These are phyloP conservation scores for Venturia carpophila DNA, from an alignment of 2,329 filamentous ascomycete species.

Conservation along the genomic window DNA sequence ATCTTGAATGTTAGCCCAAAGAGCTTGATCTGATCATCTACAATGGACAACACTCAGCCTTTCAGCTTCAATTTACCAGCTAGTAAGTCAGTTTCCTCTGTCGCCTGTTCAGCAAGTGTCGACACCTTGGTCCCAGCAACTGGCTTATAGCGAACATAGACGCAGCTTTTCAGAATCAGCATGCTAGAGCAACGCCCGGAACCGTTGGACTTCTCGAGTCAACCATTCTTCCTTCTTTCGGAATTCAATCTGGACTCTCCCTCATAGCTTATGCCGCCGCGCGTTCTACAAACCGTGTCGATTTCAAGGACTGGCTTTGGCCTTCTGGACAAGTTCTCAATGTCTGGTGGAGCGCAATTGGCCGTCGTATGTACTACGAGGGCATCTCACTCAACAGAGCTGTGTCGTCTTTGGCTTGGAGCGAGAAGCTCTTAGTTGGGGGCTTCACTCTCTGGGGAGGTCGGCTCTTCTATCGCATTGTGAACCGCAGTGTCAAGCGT, in stretches of 20 bases:
- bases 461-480: slow-evolving; percentile 49
- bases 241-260: slow-evolving; percentile 46
- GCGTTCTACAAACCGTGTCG: slow-evolving; percentile 46
- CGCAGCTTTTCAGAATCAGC: background rate
- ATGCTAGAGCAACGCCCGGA: slow-evolving; percentile 10
- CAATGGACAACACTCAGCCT: background rate
- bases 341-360: slow-evolving; percentile 54
- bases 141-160: slow-evolving; percentile 5
- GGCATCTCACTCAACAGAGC: slow-evolving; percentile 41
- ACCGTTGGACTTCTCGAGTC: slow-evolving; percentile 45
- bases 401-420: slow-evolving; percentile 29
- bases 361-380: slow-evolving; percentile 41
- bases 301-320: slow-evolving; percentile 56
- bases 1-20: background rate
- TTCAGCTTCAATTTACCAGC: slow-evolving; percentile 12
- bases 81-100: background rate
- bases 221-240: slow-evolving; percentile 47
- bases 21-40: background rate
- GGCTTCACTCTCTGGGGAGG: slow-evolving; percentile 52
- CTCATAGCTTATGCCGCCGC: slow-evolving; percentile 45
- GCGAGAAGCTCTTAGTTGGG: slow-evolving; percentile 49
- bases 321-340: slow-evolving; percentile 48
- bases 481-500: slow-evolving; percentile 41
- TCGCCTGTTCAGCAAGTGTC: background rate
- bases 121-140: background rate